A percentile compares a stretch with the other conserved stretches of the same genome.
Evolutionary conservation across 164 flowering plant species (phyloP).

Genomic region (Magnolia officinalis): DNA sequence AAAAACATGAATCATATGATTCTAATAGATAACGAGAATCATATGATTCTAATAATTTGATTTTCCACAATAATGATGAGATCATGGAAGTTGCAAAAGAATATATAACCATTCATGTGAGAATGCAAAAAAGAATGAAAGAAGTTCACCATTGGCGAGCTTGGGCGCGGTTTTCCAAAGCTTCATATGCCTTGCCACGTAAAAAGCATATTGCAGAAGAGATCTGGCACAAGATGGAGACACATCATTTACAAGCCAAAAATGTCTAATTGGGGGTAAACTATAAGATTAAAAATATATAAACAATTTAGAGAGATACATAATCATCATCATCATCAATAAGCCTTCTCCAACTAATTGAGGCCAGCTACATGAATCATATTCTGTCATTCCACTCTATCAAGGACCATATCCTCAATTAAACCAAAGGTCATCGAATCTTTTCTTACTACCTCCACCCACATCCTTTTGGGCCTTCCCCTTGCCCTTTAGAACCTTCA

Average conservation of each 20-base stretch:
- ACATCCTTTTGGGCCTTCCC: too few species aligned
- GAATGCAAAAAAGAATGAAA: not conserved
- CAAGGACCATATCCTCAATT: too few species aligned
- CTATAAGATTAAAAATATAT: not conserved
- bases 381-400: too few species aligned
- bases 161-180: conserved; percentile 88
- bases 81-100: too few species aligned
- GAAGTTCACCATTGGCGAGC: conserved; percentile 75
- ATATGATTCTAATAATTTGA: not conserved
- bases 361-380: too few species aligned
- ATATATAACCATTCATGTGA: not conserved
- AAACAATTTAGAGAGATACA: not conserved
- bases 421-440: too few species aligned
- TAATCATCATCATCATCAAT: too few species aligned
- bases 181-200: conserved; percentile 91
- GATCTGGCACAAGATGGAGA: conserved; percentile 45
- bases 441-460: too few species aligned
- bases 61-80: not conserved
- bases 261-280: not conserved
- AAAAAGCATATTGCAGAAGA: conserved; percentile 89
- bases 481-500: too few species aligned
- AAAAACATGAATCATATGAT: not conserved
- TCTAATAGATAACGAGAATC: not conserved
- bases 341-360: too few species aligned
- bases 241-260: not conserved